Evolutionary conservation across 148 eudicot species (phyloP).

Genomic region (Vaccinium corymbosum): DNA sequence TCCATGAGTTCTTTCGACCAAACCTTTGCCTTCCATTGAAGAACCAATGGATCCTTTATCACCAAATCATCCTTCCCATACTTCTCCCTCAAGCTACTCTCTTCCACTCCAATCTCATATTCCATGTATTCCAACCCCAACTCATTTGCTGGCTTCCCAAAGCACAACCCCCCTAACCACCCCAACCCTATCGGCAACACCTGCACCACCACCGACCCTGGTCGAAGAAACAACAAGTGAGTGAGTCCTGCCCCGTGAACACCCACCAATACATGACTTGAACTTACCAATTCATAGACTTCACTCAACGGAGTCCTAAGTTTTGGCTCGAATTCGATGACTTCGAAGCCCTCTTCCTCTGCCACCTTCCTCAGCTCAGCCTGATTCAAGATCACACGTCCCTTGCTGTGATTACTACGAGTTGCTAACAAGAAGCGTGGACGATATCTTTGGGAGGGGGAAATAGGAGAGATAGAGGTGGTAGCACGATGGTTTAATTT

Average conservation of each 20-base stretch:
- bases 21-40: background rate
- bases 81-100: slow-evolving; percentile 42
- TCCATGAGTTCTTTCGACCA: slow-evolving; percentile 32
- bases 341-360: slow-evolving; percentile 46
- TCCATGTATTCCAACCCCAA: slow-evolving; percentile 47
- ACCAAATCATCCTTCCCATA: slow-evolving; percentile 36
- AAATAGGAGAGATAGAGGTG: background rate
- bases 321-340: slow-evolving; percentile 39
- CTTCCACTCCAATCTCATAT: slow-evolving; percentile 42
- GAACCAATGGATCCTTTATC: slow-evolving; percentile 31
- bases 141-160: slow-evolving; percentile 37
- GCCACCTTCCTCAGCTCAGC: slow-evolving; percentile 20
- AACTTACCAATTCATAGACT: slow-evolving; percentile 31
- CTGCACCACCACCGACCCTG: slow-evolving; percentile 39
- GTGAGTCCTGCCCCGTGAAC: slow-evolving; percentile 66
- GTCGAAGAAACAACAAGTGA: slow-evolving; percentile 44
- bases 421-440: slow-evolving; percentile 42
- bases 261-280: slow-evolving; percentile 53
- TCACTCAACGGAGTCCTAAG: slow-evolving; percentile 33
- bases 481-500: background rate
- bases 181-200: slow-evolving; percentile 49
- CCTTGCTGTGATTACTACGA: slow-evolving; percentile 30
- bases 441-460: slow-evolving; percentile 1
- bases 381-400: slow-evolving; percentile 42
- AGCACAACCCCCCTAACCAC: slow-evolving; percentile 38